Evolutionary conservation across 2,329 filamentous ascomycete genomes (phyloP), one percentile per base, ranked within the genome.

Genomic region (Aspergillus pseudotamarii): DNA sequence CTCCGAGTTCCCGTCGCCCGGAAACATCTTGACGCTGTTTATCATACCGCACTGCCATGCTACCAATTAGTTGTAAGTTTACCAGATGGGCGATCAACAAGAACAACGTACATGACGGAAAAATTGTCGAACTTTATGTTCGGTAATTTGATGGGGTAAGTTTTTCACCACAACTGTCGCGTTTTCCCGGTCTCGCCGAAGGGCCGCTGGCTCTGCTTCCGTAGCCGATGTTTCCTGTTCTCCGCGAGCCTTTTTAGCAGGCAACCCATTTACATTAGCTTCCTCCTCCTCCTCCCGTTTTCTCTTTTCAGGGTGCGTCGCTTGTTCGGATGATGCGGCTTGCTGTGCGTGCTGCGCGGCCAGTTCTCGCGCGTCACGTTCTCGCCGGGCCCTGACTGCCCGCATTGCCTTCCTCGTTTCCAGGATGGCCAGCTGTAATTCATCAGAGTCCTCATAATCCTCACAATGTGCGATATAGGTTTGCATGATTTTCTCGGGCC

Each of bases 141-240:
- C 88, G 0, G 88, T 88, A 0, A 89, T 86, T 59, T 90, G 86
- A 4, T 75, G 71, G 1, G 95, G 93, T 28, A 99, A 79, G 69
- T 93, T 91, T 57, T 86, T 89, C 4, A 97, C 89, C 59, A 96
- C 87, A 55, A 98, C 85, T 0, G 92, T 94, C 0, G 93, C 90
- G 76, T 98, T 91, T 74, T 99, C 95, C 48, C 95, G 89, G 77
- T 99, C 94, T 60, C 95, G 89, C 76, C 92, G 94, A 34, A 83
- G 77, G 34, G 80, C 75, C 62, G 66, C 69, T 57, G 65, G 70
- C 69, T 72, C 75, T 6, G 72, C 62, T 36, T 74, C 74, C 23
- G 72, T 71, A 12, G 77, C 77, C 16, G 74, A 70, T 69, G 64
- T 63, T 26, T 65, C 67, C 21, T 80, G 78, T 50, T 82, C 82